A percentile compares a stretch with the other conserved stretches of the same genome.
Evolutionary conservation across 306 rosid genomes (phyloP).

Genomic region (Casuarina glauca): DNA sequence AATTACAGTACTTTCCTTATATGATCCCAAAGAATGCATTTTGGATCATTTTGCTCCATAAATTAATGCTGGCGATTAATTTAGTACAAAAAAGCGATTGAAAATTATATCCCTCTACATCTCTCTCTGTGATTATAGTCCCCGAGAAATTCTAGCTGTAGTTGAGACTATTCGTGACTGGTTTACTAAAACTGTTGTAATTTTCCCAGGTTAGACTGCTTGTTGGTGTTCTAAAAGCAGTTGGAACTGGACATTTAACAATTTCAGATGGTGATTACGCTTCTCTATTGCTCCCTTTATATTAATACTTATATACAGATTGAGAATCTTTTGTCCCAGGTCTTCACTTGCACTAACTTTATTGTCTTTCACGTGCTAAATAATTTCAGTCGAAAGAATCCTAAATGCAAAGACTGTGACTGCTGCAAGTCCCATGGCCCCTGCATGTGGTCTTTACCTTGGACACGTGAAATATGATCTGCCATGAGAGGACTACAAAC

Average conservation of each 20-base stretch:
- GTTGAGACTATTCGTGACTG: conserved; percentile 5
- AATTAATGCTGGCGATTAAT: background rate
- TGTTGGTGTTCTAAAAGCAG: conserved; percentile 82
- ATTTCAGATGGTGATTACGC: conserved; percentile 58
- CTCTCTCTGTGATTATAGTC: background rate
- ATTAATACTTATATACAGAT: background rate
- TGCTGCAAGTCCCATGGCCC: conserved; percentile 97
- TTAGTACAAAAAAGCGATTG: background rate
- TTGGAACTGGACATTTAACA: conserved; percentile 68
- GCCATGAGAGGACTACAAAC: conserved; percentile 31
- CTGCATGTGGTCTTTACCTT: conserved; percentile 82
- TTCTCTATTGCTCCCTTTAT: conserved; percentile 12
- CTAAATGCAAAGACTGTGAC: conserved; percentile 68
- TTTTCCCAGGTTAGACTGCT: conserved; percentile 78
- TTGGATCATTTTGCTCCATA: background rate
- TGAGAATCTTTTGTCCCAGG: background rate
- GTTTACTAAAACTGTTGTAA: conserved; percentile 8
- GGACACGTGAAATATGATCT: conserved; percentile 80
- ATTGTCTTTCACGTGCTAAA: conserved; percentile 8
- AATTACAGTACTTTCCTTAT: too few species aligned
- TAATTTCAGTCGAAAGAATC: conserved; percentile 75
- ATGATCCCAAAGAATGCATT: background rate
- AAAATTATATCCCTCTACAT: background rate
- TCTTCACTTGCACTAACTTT: conserved; percentile 11
- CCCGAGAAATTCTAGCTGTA: background rate